Base-by-base conservation (phyloP, 768 basidiomycete species). In the Kwoniella dendrophila region DNA sequence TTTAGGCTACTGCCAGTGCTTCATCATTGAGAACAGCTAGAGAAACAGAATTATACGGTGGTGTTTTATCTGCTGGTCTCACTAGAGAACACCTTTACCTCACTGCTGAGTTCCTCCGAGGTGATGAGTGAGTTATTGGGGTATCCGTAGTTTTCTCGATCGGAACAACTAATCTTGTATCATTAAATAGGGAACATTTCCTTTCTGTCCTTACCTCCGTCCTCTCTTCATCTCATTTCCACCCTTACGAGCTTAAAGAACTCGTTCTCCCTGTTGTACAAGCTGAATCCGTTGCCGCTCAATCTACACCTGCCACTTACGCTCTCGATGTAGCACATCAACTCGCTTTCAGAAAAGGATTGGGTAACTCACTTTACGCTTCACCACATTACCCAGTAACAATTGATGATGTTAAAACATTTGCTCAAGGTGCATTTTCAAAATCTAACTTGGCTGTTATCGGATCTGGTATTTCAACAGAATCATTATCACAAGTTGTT, bases 121-220 rank as follows among this genome's bases (percentile, higher is more conserved):
- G 91, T 48, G 92, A 99, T 79, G 94, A 96, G 95, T 97, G 79
- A 82, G 92, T 90, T n/a, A n/a, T n/a, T n/a, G n/a, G n/a, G n/a
- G n/a, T n/a, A n/a, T n/a, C n/a, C n/a, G n/a, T n/a, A n/a, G 2
- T 26, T 12, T 24, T 8, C 34, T 36, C 16, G 22, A 4, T 49
- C 18, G 26, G 26, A 7, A 29, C 3, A 44, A 4, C n/a, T 58
- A 32, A 51, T 49, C 49, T 24, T 14, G 27, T 14, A 26, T 43
- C 16, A 3, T 20, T 44, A 26, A 11, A 10, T 78, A 96, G 93
- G 79, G 81, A 84, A 36, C 92, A 88, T 84, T 98, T 99, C 82
- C 87, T 94, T 33, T 88, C 92, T 72, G 82, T 95, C 66, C 86
- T 99, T 67, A 83, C 91, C 29, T 89, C 90, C 36, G 88, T 90